Base-by-base conservation (phyloP, 208 protist species). In the Crithidia mellificae region DNA sequence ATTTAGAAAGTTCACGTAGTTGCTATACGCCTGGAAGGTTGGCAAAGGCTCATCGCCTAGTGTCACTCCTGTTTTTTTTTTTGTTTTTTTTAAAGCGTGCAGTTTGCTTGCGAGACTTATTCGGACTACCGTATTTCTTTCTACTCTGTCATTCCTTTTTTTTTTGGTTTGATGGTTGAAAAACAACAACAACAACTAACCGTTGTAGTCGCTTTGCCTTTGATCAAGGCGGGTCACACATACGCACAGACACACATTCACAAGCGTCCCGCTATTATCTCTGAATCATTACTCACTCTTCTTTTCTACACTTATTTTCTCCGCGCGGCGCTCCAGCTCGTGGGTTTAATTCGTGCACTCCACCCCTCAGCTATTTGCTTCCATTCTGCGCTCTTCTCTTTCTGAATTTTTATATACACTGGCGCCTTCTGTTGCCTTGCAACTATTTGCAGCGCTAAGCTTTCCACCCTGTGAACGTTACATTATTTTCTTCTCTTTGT, bases 241-340 rank as follows among this genome's bases (percentile, higher is more conserved):
- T n/a, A n/a, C n/a, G n/a, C n/a, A n/a, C 52, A 22, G 20, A 59
- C 52, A 7, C 43, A 20, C 52, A 22, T 20, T 47, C 52, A 7
- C 43, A 20, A 27, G 6, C 32, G 43, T 14, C 19, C 20, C 2
- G 9, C 36, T 27, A 34, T 30, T 27, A 43, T 58, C 30, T 8
- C 30, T 58, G 53, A 58, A 30, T 46, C 34, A 46, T 46, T 58
- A 58, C 20, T 11, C 20, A n/a, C n/a, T n/a, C n/a, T n/a, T n/a
- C n/a, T n/a, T n/a, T n/a, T n/a, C n/a, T n/a, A n/a, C n/a, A n/a
- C n/a, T n/a, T n/a, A n/a, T n/a, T n/a, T 29, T 30, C 30, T 43
- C 36, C 5, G 30, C 20, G 30, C 15, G 20, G 15, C 20, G 17
- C n/a, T 43, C 30, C 30, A n/a, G 12, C 15, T 20, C 4, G 4